These are phyloP conservation scores for Oryza nivara DNA, from an alignment of 176 grass and related monocot genomes.

Conservation along the genomic window DNA sequence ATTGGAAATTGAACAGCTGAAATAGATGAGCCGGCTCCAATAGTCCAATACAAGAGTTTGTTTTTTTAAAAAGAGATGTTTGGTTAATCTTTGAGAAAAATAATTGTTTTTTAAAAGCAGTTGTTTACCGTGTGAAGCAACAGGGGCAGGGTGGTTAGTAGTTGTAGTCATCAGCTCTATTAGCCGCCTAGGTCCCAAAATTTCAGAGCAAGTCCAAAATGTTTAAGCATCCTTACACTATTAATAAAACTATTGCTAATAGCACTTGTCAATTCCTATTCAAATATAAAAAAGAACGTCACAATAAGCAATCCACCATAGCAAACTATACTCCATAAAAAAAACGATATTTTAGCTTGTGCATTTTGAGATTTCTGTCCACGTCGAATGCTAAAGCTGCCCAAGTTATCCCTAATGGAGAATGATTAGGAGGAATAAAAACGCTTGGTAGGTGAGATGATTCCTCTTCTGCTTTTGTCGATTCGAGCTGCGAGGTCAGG, in stretches of 20 bases:
- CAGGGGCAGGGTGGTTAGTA: conserved; percentile 5
- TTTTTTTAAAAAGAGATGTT: background rate
- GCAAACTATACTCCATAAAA: background rate
- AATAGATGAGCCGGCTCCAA: background rate
- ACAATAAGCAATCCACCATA: background rate
- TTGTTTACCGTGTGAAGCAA: background rate
- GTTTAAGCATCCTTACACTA: background rate
- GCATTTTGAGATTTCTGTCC: background rate
- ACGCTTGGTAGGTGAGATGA: conserved; percentile 35
- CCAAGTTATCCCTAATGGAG: conserved; percentile 19
- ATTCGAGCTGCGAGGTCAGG: background rate
- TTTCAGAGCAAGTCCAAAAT: conserved; percentile 20
- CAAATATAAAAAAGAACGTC: background rate
- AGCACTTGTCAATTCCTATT: background rate
- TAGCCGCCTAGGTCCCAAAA: background rate
- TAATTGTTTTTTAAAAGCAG: too few relatives aligned
- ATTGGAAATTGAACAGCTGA: background rate
- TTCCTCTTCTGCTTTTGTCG: conserved; percentile 24
- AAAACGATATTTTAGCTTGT: background rate
- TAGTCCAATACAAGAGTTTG: background rate
- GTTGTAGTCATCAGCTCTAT: background rate
- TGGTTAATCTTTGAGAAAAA: background rate
- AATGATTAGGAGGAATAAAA: conserved; percentile 38
- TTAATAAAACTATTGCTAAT: background rate
- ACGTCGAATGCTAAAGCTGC: conserved; percentile 28